Evolutionary conservation across 2,329 filamentous ascomycete species (phyloP).

Genomic region (Talaromyces sp.): DNA sequence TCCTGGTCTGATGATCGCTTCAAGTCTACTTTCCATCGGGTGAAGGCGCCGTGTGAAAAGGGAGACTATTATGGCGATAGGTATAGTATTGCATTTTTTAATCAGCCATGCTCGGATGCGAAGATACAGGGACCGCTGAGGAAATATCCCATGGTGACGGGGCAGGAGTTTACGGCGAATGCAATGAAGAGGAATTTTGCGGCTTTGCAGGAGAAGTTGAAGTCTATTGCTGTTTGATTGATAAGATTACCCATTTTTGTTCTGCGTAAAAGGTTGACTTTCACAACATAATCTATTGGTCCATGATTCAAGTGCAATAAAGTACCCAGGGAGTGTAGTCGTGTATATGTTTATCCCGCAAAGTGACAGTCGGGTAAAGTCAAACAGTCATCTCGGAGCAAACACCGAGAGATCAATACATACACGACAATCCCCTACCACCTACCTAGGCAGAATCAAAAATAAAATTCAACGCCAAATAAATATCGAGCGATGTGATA

Average conservation of each 20-base stretch:
- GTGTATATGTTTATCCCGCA: too few species aligned
- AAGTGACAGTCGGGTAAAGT: background rate
- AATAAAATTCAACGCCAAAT: too few species aligned
- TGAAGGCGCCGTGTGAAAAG: slow-evolving; percentile 57
- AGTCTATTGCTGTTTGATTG: slow-evolving; percentile 19
- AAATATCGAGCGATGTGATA: too few species aligned
- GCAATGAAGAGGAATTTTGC: slow-evolving; percentile 58
- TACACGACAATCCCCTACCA: background rate
- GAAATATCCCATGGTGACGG: slow-evolving; percentile 61
- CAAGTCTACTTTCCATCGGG: slow-evolving; percentile 64
- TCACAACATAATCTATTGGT: too few species aligned
- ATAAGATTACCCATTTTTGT: background rate
- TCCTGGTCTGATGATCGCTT: slow-evolving; percentile 65
- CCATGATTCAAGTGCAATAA: too few species aligned
- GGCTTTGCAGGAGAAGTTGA: slow-evolving; percentile 50
- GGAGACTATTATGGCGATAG: slow-evolving; percentile 57
- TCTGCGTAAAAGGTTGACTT: background rate
- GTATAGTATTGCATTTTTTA: slow-evolving; percentile 66
- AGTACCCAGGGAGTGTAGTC: too few species aligned
- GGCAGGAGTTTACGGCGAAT: slow-evolving; percentile 57
- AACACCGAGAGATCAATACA: background rate
- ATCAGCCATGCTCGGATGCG: slow-evolving; percentile 59
- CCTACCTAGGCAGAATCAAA: too few species aligned
- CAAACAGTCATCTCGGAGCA: background rate
- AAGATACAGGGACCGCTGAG: slow-evolving; percentile 59